Evolutionary conservation across 805 yeast species (phyloP), one percentile per base, ranked within the genome.

Genomic region (Ogataea ganodermae): DNA sequence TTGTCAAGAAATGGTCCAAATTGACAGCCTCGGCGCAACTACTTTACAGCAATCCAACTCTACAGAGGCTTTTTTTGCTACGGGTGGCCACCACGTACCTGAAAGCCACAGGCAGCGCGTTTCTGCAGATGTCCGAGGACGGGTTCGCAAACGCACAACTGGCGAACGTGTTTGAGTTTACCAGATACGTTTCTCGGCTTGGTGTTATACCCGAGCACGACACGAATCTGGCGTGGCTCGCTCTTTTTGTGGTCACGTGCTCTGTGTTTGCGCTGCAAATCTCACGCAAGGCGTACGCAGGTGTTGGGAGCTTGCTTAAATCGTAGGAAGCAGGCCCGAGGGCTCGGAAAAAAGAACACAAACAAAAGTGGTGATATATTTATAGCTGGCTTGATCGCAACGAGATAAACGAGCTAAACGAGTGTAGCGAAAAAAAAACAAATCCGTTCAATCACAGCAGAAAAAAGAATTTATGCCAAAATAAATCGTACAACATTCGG

Each of bases 351-450:
- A 24, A 24, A 24, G 33, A 8, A n/a, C 14, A 6, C 14, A 8
- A 6, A 32, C 6, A 16, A 32, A 32, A 32, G 21, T 32, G 18
- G 35, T 16, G 21, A 32, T 16, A 30, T n/a, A n/a, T 9, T 17
- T 13, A 17, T 10, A 27, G 31, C 31, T 7, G 12, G 31, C 31
- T 17, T 24, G 9, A 13, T 28, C 38, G 21, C 20, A 17, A 51
- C 55, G 55, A 51, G 42, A 12, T 50, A 55, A 53, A 55, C 59
- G 59, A 55, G 37, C 10, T 43, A 43, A 50, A 55, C 57, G 56
- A 51, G 30, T 32, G 40, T 7, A 35, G 39, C 50, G 52, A 51
- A 39, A 42, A 42, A 51, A 22, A 35, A 35, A 35, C 4, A 20
- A 21, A 21, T n/a, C n/a, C n/a, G n/a, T n/a, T n/a, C n/a, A n/a